Percentiles rank a stretch among this genome's conserved stretches.
Conservation (phyloP, 2,329 filamentous ascomycete genomes). For the Phoma sp. region DNA sequence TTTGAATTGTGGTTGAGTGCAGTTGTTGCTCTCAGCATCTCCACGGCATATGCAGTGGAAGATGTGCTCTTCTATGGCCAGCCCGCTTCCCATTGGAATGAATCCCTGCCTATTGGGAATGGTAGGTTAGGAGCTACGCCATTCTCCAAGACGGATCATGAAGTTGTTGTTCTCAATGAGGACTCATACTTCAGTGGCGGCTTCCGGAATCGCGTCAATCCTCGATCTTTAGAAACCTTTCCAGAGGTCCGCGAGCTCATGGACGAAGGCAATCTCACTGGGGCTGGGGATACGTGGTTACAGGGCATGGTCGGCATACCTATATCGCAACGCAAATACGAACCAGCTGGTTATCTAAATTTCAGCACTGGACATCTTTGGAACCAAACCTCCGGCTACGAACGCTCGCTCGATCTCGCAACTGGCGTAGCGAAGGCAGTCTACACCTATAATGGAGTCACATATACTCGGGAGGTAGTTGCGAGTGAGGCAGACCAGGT, state of each 20-base stretch:
- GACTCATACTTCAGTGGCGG: constrained; percentile 29
- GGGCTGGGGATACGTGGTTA: constrained; percentile 34
- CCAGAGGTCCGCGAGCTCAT: constrained; percentile 11
- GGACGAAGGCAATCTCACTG: constrained; percentile 50
- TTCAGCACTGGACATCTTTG: not conserved
- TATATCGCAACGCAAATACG: constrained; percentile 40
- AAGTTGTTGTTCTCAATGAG: constrained; percentile 56
- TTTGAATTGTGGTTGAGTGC: not conserved
- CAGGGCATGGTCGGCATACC: not conserved
- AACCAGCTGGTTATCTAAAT: constrained; percentile 46
- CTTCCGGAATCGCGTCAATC: not conserved
- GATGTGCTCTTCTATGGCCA: constrained; percentile 15
- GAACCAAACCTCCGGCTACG: constrained; percentile 32
- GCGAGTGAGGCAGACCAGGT: constrained; percentile 53
- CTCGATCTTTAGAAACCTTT: not conserved
- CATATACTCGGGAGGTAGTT: constrained; percentile 48
- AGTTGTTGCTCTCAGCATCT: not conserved
- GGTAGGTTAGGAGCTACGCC: constrained; percentile 56
- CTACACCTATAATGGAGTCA: constrained; percentile 46
- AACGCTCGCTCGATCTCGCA: constrained; percentile 49
- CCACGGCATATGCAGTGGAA: not conserved
- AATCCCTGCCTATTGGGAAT: constrained; percentile 57
- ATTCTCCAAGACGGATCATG: constrained; percentile 52
- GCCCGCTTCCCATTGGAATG: constrained; percentile 41
- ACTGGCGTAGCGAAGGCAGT: constrained; percentile 46